A percentile compares a stretch with the other conserved stretches of the same genome.
These are phyloP conservation scores for Phaffomyces thermotolerans DNA, from an alignment of 805 yeast species.

Conservation along the genomic window DNA sequence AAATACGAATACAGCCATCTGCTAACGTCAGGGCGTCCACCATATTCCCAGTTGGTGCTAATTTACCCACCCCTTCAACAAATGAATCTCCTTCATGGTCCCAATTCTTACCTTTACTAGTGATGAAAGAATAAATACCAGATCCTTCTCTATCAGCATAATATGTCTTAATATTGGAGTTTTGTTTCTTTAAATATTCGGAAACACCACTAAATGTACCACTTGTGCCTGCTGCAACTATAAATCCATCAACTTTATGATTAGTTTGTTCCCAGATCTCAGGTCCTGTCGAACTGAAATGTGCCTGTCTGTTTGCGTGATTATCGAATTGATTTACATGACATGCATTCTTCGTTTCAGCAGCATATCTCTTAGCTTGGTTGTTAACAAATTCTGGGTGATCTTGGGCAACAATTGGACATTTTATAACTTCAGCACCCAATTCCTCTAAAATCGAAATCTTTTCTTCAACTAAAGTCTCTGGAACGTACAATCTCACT, in stretches of 20 bases:
- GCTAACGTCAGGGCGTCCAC: slow-evolving; percentile 12
- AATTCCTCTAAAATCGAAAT: slow-evolving; percentile 46
- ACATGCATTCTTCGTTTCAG: slow-evolving; percentile 41
- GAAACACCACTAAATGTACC: slow-evolving; percentile 78
- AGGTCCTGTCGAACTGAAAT: slow-evolving; percentile 67
- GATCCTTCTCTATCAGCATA: slow-evolving; percentile 82
- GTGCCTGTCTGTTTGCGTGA: slow-evolving; percentile 64
- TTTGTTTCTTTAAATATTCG: slow-evolving; percentile 45
- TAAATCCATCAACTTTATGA: slow-evolving; percentile 50
- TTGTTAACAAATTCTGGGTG: slow-evolving; percentile 38
- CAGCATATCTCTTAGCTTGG: slow-evolving; percentile 24
- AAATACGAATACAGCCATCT: slow-evolving; percentile 13
- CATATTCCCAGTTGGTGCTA: slow-evolving; percentile 18
- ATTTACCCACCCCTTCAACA: slow-evolving; percentile 22
- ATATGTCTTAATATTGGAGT: slow-evolving; percentile 36
- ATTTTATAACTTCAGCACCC: slow-evolving; percentile 59
- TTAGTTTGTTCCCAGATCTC: slow-evolving; percentile 60
- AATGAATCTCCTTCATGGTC: slow-evolving; percentile 20
- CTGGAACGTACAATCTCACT: slow-evolving; percentile 71
- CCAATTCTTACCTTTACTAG: slow-evolving; percentile 15
- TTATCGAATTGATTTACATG: slow-evolving; percentile 83
- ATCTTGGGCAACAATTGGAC: slow-evolving; percentile 55
- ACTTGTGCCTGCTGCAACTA: slow-evolving; percentile 78
- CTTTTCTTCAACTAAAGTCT: slow-evolving; percentile 69
- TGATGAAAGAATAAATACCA: slow-evolving; percentile 39